Base-by-base conservation (phyloP, 169 alveolate genomes). In the Plasmodium chabaudi region DNA sequence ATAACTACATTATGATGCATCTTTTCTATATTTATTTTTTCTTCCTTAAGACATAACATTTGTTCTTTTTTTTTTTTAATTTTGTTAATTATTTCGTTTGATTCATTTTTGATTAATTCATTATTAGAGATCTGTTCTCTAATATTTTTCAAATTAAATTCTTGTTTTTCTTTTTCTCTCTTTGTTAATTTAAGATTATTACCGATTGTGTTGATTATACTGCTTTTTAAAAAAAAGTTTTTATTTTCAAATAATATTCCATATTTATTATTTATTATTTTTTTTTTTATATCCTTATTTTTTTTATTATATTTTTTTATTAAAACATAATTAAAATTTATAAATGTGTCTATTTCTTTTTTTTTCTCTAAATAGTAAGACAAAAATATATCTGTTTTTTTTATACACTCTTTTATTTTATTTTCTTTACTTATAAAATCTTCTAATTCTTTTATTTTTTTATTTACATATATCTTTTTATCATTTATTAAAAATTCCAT, bases 1-100 rank as follows among this genome's bases (percentile, higher is more conserved):
- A 74, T 71, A 71, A 87, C 53, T 51, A 87, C 65, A 51, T 56
- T 42, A 51, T 87, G 87, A 15, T 34, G 46, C 87, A 87, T 61
- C 59, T 71, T 69, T 64, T 87, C 88, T 4, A 87, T 65, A 60
- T 74, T 74, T 6, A 87, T 42, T 67, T 71, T 72, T 55, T 87
- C 92, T 10, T 70, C 75, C 59, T 87, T 53, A 71, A 87, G 39
- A 34, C 79, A 71, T 23, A 82, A 68, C 3, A 82, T 53, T n/a
- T 82, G 72, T 42, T 82, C 90, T 46, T 68, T 82, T 49, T 82
- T 82, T 60, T 74, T 39, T 9, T 51, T 72, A 9, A 60, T 39
- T 46, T 72, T 87, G 10, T 71, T 57, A n/a, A 17, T 69, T 17
- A 87, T 23, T 9, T 69, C 71, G 19, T 67, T 69, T 42, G 67